Evolutionary conservation across 23 red algal species (phyloP).

Genomic region (Chondrus crispus): DNA sequence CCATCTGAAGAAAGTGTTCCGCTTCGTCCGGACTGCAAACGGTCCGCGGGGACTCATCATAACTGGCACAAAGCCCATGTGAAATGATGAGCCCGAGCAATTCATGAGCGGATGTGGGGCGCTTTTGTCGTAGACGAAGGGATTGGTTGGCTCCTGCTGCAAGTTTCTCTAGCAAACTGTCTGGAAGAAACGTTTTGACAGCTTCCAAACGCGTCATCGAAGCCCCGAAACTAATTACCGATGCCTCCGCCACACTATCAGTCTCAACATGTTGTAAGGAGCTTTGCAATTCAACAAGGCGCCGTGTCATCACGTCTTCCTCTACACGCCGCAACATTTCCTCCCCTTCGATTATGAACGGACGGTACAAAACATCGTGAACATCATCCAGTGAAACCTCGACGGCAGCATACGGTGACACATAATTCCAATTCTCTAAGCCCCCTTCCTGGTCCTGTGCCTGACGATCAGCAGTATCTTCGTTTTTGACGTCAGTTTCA

Average conservation of each 20-base stretch:
- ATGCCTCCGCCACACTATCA: too few species aligned
- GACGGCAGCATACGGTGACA: background rate
- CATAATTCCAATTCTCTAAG: background rate
- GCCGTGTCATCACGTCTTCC: background rate
- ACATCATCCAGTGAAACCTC: background rate
- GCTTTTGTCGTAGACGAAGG: background rate
- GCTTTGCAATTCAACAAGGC: background rate
- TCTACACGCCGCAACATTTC: background rate
- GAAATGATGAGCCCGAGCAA: background rate
- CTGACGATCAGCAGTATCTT: background rate
- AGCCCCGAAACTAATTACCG: too few species aligned
- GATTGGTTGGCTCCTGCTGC: background rate
- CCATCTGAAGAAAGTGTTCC: background rate
- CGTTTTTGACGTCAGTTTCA: too few species aligned
- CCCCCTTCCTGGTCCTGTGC: background rate
- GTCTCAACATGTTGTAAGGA: too few species aligned
- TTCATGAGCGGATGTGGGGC: background rate
- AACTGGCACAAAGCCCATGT: background rate
- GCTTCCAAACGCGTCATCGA: background rate
- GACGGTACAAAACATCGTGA: background rate
- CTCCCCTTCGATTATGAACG: background rate
- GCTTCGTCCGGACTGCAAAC: background rate
- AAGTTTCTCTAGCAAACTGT: background rate
- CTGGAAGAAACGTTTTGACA: background rate
- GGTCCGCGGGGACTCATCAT: background rate